Evolutionary conservation across 441 rosid genomes (phyloP).

Genomic region (Cnidoscolus chayamansa): DNA sequence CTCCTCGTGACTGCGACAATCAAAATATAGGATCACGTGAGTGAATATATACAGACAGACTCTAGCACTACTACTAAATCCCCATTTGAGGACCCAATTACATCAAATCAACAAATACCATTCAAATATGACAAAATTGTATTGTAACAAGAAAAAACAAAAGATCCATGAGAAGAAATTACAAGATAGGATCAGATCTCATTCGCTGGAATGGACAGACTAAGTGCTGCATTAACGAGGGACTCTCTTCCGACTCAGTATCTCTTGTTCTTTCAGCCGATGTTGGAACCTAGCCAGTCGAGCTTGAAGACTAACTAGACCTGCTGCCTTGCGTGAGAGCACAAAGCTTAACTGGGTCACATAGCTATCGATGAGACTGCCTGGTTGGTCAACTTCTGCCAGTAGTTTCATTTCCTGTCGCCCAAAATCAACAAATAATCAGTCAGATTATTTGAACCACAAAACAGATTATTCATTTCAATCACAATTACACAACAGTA

Average conservation of each 20-base stretch:
- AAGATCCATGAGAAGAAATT: constrained; percentile 10
- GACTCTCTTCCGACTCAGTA: constrained; percentile 84
- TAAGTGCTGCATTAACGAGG: constrained; percentile 43
- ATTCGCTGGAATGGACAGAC: neutral
- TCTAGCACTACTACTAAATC: neutral
- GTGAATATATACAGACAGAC: neutral
- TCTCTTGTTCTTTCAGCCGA: constrained; percentile 92
- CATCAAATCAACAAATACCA: constrained; percentile 5
- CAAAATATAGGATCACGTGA: neutral
- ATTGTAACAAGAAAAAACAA: constrained; percentile 6
- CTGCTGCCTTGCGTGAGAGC: constrained; percentile 96
- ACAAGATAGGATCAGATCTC: constrained; percentile 27
- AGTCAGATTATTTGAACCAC: neutral
- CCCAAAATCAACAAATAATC: constrained; percentile 13
- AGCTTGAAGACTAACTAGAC: constrained; percentile 93
- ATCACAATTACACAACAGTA: neutral
- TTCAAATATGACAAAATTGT: constrained; percentile 1
- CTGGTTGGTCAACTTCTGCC: constrained; percentile 97
- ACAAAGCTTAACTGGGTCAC: constrained; percentile 78
- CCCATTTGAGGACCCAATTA: neutral
- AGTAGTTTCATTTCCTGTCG: constrained; percentile 92
- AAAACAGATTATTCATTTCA: neutral
- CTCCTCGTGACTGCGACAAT: constrained; percentile 17
- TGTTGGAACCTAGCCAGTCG: constrained; percentile 96
- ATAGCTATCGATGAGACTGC: constrained; percentile 90